Conservation (phyloP, 2,329 filamentous ascomycete genomes). For the Penicillium sp. region DNA sequence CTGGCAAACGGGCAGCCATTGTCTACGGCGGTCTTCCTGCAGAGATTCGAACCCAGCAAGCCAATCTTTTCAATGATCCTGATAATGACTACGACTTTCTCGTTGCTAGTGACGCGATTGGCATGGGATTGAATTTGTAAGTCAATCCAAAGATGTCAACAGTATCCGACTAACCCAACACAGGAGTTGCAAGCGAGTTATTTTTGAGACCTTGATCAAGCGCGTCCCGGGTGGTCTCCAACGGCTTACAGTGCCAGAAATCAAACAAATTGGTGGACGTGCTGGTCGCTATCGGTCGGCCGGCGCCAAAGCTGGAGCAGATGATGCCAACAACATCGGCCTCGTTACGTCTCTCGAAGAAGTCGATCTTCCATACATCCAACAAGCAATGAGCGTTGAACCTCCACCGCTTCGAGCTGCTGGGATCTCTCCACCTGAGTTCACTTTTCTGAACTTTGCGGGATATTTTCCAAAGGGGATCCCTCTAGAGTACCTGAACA, state of each 20-base stretch:
- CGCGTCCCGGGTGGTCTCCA: constrained; percentile 56
- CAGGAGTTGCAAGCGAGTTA: constrained; percentile 73
- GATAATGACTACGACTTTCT: constrained; percentile 93
- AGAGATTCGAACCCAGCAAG: constrained; percentile 87
- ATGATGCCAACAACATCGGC: constrained; percentile 49
- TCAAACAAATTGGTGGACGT: constrained; percentile 92
- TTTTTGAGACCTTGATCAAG: constrained; percentile 76
- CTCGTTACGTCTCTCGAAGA: constrained; percentile 72
- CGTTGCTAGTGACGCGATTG: constrained; percentile 90
- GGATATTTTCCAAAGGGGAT: constrained; percentile 74
- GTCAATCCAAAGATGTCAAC: constrained; percentile 19
- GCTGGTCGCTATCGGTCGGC: constrained; percentile 81
- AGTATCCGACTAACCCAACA: constrained; percentile 12
- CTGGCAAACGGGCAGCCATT: constrained; percentile 76
- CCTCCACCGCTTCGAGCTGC: constrained; percentile 63
- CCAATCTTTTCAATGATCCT: constrained; percentile 87
- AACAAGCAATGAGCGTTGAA: constrained; percentile 56
- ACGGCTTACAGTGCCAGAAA: constrained; percentile 63
- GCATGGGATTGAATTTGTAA: constrained; percentile 92
- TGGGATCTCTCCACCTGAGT: constrained; percentile 65
- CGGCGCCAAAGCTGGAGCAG: constrained; percentile 12
- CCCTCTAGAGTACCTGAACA: constrained; percentile 75
- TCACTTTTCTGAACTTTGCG: constrained; percentile 68
- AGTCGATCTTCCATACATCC: constrained; percentile 60
- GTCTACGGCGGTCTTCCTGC: constrained; percentile 90